Conservation (phyloP, 2,329 filamentous ascomycete genomes). For the Fusarium incarnatum region DNA sequence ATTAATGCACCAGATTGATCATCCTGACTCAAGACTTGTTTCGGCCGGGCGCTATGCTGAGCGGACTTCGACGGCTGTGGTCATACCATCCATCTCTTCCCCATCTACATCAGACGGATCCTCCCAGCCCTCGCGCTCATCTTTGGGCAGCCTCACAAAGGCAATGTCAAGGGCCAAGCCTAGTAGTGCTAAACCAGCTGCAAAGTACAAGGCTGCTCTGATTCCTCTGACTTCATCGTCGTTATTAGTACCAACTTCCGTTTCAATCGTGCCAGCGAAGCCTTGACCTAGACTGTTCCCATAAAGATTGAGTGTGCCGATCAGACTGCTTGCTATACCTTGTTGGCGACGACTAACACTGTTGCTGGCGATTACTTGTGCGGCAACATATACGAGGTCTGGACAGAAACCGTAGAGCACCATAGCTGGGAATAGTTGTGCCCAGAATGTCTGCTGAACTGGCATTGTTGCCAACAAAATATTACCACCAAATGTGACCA, state of each 20-base stretch:
- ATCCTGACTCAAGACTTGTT: not conserved
- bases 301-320: constrained; percentile 55
- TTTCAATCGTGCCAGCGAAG: constrained; percentile 52
- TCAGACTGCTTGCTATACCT: constrained; percentile 62
- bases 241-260: constrained; percentile 18
- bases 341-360: constrained; percentile 60
- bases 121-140: constrained; percentile 26
- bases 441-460: constrained; percentile 55
- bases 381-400: constrained; percentile 63
- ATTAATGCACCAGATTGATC: not conserved
- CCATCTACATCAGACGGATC: not conserved
- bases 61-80: constrained; percentile 9
- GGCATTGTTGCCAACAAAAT: constrained; percentile 56
- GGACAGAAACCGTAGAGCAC: constrained; percentile 54
- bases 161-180: constrained; percentile 8
- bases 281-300: constrained; percentile 50
- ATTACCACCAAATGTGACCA: constrained; percentile 1
- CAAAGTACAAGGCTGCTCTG: constrained; percentile 20
- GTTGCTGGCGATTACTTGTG: constrained; percentile 66
- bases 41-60: not conserved
- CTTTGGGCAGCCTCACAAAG: constrained; percentile 24
- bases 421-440: constrained; percentile 56
- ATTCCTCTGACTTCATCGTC: constrained; percentile 6
- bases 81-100: constrained; percentile 4
- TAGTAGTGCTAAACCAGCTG: constrained; percentile 9